Evolutionary conservation across 768 basidiomycete species (phyloP).

Genomic region (Lactifluus subvellereus): DNA sequence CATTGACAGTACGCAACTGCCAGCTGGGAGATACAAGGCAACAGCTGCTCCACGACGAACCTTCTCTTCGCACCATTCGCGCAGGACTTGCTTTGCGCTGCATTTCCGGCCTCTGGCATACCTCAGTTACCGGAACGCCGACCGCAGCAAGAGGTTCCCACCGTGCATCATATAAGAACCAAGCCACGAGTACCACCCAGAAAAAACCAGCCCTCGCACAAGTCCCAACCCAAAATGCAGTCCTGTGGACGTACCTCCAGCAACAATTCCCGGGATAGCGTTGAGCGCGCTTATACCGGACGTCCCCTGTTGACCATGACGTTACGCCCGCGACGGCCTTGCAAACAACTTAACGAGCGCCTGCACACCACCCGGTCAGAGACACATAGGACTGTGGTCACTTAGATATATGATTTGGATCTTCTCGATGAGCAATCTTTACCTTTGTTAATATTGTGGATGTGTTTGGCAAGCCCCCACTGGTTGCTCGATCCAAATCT

Average conservation of each 20-base stretch:
- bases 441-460: not conserved
- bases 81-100: conserved; percentile 16
- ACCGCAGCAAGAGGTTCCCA: not conserved
- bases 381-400: not conserved
- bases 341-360: not conserved
- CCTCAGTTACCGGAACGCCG: conserved; percentile 10
- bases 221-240: not conserved
- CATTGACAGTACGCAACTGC: conserved; percentile 20
- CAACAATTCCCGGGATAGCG: not conserved
- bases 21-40: conserved; percentile 21
- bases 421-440: not conserved
- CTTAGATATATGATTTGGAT: not conserved
- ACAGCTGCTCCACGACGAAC: not conserved
- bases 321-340: not conserved
- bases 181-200: not conserved
- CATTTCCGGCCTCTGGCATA: conserved; percentile 20
- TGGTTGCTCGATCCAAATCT: not conserved
- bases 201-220: not conserved
- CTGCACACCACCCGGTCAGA: not conserved
- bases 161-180: not conserved
- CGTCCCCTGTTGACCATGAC: not conserved
- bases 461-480: not conserved
- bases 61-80: conserved; percentile 21
- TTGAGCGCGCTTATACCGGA: not conserved
- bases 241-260: not conserved